Evolutionary conservation across 305 asterid genomes (phyloP).

Genomic region (Solanum aculeatissimum): DNA sequence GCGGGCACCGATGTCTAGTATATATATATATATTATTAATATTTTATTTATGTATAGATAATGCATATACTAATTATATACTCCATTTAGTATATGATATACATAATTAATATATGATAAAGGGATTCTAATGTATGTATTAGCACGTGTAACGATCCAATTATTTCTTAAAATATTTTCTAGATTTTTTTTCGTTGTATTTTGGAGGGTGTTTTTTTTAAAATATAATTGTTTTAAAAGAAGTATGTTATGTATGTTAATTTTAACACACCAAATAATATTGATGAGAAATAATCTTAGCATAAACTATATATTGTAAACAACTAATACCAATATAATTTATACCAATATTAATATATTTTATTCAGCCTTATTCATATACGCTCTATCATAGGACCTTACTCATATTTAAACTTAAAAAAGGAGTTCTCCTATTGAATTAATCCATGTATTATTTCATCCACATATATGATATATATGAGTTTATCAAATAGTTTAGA

Average conservation of each 20-base stretch:
- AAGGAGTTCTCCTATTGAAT: not conserved
- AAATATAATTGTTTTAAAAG: too few relatives aligned
- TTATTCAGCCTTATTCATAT: not conserved
- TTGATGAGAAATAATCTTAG: not conserved
- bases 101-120: not conserved
- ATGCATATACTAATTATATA: too few relatives aligned
- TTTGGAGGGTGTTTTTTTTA: too few relatives aligned
- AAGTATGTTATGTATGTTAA: not conserved
- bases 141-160: not conserved
- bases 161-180: fast-evolving
- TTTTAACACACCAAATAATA: too few relatives aligned
- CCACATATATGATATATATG: too few relatives aligned
- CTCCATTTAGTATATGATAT: too few relatives aligned
- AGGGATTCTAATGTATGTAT: not conserved
- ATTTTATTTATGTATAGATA: too few relatives aligned
- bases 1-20: too few relatives aligned
- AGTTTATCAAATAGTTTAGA: not conserved
- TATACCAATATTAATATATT: not conserved
- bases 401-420: not conserved
- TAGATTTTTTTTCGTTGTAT: too few relatives aligned
- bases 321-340: not conserved
- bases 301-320: not conserved
- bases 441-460: not conserved
- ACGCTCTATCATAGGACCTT: fast-evolving
- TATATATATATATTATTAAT: too few relatives aligned